Evolutionary conservation across 257 asterid species (phyloP).

Genomic region (Solanum pinnatisectum): DNA sequence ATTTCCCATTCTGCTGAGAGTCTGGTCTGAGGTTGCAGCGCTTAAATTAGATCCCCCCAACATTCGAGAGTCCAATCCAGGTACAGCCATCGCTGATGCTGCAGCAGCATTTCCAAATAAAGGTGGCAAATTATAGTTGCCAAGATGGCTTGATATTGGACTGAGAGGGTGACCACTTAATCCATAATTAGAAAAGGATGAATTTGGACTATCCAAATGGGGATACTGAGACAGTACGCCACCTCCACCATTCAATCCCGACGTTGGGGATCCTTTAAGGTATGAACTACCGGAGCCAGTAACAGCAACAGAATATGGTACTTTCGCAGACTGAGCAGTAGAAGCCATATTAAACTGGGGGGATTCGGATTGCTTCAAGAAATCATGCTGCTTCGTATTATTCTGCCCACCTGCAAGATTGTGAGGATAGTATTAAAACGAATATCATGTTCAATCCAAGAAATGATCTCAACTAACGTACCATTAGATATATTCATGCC

Average conservation of each 20-base stretch:
- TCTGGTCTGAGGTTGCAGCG: slow-evolving; percentile 47
- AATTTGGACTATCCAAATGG: slow-evolving; percentile 69
- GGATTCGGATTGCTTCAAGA: slow-evolving; percentile 29
- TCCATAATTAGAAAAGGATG: slow-evolving; percentile 49
- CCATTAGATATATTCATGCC: slow-evolving; percentile 76
- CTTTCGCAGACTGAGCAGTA: slow-evolving; percentile 17
- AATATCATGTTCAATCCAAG: slow-evolving; percentile 29
- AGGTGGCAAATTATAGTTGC: slow-evolving; percentile 68
- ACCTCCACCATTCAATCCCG: slow-evolving; percentile 38
- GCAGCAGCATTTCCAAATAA: slow-evolving; percentile 93
- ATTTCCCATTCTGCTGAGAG: slow-evolving; percentile 44
- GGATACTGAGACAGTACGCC: slow-evolving; percentile 51
- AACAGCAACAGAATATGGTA: slow-evolving; percentile 26
- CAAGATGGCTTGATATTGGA: slow-evolving; percentile 61
- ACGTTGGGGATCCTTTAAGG: slow-evolving; percentile 47
- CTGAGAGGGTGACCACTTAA: slow-evolving; percentile 59
- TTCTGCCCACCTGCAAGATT: slow-evolving; percentile 52
- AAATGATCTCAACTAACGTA: slow-evolving; percentile 24
- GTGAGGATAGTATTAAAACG: slow-evolving; percentile 2
- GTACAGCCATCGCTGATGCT: slow-evolving; percentile 67
- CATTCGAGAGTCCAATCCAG: slow-evolving; percentile 75
- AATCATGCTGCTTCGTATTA: slow-evolving; percentile 42
- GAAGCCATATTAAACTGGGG: slow-evolving; percentile 28
- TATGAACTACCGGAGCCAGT: slow-evolving; percentile 34
- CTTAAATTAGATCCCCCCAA: slow-evolving; percentile 55